phyloP scores from a whole-genome alignment of 768 basidiomycete species.

The Amanita inopinata region DNA sequence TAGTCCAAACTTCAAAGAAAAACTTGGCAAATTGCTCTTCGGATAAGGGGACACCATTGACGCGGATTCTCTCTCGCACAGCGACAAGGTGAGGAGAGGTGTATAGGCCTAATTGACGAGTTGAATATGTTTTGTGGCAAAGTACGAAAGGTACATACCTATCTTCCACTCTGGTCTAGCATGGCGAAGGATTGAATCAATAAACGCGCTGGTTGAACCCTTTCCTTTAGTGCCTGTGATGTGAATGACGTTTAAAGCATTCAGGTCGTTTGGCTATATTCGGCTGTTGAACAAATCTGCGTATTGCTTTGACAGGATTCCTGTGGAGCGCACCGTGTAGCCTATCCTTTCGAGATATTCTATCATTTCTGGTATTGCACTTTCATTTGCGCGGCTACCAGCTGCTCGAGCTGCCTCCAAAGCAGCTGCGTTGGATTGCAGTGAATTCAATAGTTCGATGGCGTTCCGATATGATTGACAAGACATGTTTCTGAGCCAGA shows the following conservation, averaged over 20 bases:
- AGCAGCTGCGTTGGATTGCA: conserved; percentile 91
- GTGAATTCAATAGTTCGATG: conserved; percentile 59
- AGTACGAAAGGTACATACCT: conserved; percentile 33
- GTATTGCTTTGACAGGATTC: no score
- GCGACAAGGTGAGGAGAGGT: conserved; percentile 96
- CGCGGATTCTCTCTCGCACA: conserved; percentile 89
- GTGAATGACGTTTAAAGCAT: conserved; percentile 86
- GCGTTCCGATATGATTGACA: conserved; percentile 65
- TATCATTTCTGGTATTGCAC: conserved; percentile 80
- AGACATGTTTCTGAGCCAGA: conserved; percentile 36
- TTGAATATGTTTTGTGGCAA: background rate
- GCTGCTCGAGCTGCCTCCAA: conserved; percentile 75
- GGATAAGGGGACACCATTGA: conserved; percentile 83
- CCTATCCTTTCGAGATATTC: conserved; percentile 85
- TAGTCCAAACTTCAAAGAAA: conserved; percentile 96
- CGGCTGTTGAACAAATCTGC: conserved; percentile 9
- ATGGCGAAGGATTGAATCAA: conserved; percentile 75
- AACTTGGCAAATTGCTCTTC: conserved; percentile 84
- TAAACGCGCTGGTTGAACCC: conserved; percentile 93
- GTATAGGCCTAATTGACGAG: conserved; percentile 71
- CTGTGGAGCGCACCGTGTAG: conserved; percentile 50
- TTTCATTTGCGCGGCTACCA: conserved; percentile 47
- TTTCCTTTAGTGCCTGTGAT: conserved; percentile 98
- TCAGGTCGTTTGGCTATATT: conserved; percentile 68
- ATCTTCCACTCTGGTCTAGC: conserved; percentile 69